Conservation (phyloP, 139 green algal species). For the Volvox reticuliferus region DNA sequence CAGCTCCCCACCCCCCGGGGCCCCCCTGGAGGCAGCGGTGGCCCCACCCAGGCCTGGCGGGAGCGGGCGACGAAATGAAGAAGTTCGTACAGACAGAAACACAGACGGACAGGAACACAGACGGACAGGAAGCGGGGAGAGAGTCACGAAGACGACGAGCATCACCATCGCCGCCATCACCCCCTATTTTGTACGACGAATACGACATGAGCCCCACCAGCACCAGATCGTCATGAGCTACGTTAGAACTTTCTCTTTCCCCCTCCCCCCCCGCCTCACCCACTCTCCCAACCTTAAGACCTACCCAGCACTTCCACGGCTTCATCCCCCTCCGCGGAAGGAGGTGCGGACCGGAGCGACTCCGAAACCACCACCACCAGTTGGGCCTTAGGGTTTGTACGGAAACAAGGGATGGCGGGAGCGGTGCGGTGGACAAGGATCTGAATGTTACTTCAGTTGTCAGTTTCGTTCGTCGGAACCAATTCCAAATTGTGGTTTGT, state of each 20-base stretch:
- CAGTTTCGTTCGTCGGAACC: too few relatives aligned
- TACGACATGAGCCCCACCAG: too few relatives aligned
- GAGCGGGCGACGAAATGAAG: not conserved
- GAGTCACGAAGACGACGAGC: not conserved
- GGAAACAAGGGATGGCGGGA: too few relatives aligned
- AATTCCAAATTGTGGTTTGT: too few relatives aligned
- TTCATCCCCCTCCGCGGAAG: not conserved
- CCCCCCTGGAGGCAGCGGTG: not conserved
- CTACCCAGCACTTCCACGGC: slow-evolving; percentile 8
- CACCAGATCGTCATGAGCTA: too few relatives aligned
- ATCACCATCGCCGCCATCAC: too few relatives aligned
- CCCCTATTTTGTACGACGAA: too few relatives aligned
- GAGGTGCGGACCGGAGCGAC: not conserved
- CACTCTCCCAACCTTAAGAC: not conserved
- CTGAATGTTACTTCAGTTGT: too few relatives aligned
- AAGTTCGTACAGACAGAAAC: too few relatives aligned
- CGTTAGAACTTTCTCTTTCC: too few relatives aligned
- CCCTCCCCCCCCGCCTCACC: not conserved
- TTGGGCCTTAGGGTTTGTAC: not conserved
- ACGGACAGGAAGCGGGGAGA: not conserved
- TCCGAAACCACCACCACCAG: slow-evolving; percentile 38
- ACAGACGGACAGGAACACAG: too few relatives aligned
- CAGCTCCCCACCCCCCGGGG: slow-evolving; percentile 22
- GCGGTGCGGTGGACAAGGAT: too few relatives aligned
- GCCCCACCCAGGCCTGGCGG: not conserved